These are phyloP conservation scores for Cutaneotrichosporon sp. DNA, from an alignment of 1,284 basidiomycete species.

Conservation along the genomic window DNA sequence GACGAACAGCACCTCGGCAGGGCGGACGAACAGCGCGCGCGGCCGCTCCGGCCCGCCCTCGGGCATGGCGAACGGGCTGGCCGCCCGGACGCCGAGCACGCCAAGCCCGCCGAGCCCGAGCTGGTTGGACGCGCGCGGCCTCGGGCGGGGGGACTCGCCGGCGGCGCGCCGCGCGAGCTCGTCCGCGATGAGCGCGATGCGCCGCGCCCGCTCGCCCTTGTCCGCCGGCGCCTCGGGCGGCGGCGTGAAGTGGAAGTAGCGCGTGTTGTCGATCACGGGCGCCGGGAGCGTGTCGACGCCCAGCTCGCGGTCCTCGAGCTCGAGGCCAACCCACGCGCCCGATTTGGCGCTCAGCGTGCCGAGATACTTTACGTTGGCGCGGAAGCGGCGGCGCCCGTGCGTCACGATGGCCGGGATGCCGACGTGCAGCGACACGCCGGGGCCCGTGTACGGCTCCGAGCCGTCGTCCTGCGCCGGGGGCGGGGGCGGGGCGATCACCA, in stretches of 20 bases:
- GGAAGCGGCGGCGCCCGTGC: conserved; percentile 76
- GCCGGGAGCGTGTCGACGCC: conserved; percentile 32
- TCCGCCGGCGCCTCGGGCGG: conserved; percentile 8
- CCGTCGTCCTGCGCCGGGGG: conserved; percentile 19
- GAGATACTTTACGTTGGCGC: conserved; percentile 82
- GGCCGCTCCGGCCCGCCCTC: conserved; percentile 27
- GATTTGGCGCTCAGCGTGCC: conserved; percentile 82
- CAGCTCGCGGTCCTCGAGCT: conserved; percentile 68
- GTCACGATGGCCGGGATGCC: conserved; percentile 91
- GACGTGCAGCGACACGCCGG: conserved; percentile 73
- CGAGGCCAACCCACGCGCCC: conserved; percentile 89
- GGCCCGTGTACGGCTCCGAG: conserved; percentile 27
- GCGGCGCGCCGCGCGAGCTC: conserved; percentile 7
- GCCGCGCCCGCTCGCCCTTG: conserved; percentile 24
- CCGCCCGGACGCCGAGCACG: background rate
- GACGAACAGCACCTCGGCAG: conserved; percentile 45
- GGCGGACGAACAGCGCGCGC: conserved; percentile 44
- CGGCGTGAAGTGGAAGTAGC: conserved; percentile 41
- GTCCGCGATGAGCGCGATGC: conserved; percentile 32
- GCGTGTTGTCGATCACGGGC: conserved; percentile 32
- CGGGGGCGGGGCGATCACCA: conserved; percentile 22
- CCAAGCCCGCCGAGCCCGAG: conserved; percentile 3
- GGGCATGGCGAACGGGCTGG: conserved; percentile 24
- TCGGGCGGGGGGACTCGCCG: background rate
- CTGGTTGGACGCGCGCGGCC: background rate